Evolutionary conservation across 257 asterid genomes (phyloP).

Genomic region (Solanum lycopersicoides): DNA sequence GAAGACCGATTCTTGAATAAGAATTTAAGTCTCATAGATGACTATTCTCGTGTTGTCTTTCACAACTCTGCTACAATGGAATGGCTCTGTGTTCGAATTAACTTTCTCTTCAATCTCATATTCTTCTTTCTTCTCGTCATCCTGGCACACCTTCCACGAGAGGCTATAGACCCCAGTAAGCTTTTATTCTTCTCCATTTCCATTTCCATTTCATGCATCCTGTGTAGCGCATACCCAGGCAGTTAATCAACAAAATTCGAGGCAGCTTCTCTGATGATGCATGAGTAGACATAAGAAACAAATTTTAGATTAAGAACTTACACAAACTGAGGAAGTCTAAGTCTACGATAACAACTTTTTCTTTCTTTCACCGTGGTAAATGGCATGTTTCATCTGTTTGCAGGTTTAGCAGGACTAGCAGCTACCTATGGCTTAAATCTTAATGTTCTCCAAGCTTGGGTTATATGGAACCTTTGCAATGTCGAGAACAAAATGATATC

Average conservation of each 20-base stretch:
- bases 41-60: slow-evolving; percentile 67
- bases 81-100: slow-evolving; percentile 76
- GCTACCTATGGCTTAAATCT: slow-evolving; percentile 75
- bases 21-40: slow-evolving; percentile 38
- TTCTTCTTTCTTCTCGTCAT: slow-evolving; percentile 70
- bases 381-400: neutral
- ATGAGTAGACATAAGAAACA: neutral
- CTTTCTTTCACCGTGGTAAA: neutral
- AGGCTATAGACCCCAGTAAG: slow-evolving; percentile 80
- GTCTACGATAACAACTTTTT: neutral
- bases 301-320: neutral
- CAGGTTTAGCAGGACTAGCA: slow-evolving; percentile 86
- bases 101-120: slow-evolving; percentile 75
- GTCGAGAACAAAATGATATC: slow-evolving; percentile 86
- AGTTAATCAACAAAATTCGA: neutral
- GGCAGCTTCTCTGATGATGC: neutral
- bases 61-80: slow-evolving; percentile 75
- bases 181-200: neutral
- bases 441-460: slow-evolving; percentile 82
- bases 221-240: neutral
- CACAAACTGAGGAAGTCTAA: neutral
- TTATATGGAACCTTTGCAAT: slow-evolving; percentile 83
- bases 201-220: neutral
- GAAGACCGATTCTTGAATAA: slow-evolving; percentile 42
- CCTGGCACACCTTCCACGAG: slow-evolving; percentile 58